Base-by-base conservation (phyloP, 768 basidiomycete genomes). In the Leccinum incarnatum region DNA sequence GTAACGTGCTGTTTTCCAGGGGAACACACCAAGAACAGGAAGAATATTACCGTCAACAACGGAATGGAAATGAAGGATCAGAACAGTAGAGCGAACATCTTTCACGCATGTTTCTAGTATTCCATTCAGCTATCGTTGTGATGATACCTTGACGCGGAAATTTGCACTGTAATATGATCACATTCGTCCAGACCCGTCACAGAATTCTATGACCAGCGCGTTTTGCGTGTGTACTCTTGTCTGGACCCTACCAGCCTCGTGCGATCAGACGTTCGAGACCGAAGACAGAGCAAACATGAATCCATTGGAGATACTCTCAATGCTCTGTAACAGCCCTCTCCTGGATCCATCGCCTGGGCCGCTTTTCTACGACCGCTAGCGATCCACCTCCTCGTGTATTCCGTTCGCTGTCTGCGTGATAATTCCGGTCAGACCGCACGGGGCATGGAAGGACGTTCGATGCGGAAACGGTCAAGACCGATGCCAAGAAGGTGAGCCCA, bases 371-470 rank as follows among this genome's bases (percentile, higher is more conserved):
- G 27, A 86, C 80, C 34, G 78, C 77, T 34, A 67, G 59, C 23
- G 61, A 55, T 50, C 54, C 62, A 59, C 54, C 53, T 59, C 72
- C 65, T 54, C 66, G 69, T 46, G 67, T 56, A 59, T 64, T 64
- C 56, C 65, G 65, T 27, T 78, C 78, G 50, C 75, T 77, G 64
- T 91, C 90, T 47, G 85, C 78, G 62, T 82, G 86, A 27, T 87
- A 82, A 56, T 66, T 76, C 64, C 82, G 81, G 59, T 81, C 75
- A 46, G 79, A 75, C 54, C 84, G 82, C n/a, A 84, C 89, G 8
- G 91, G 91, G 66, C 92, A 93, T 54, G 91, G 91, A 32, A 93
- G 76, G 42, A 92, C 77, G 68, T 82, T 84, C 21, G 91, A 91
- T 23, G 88, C 89, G 12, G 88, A 87, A 17, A 94, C 91, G 54